A percentile compares a stretch with the other conserved stretches of the same genome.
Evolutionary conservation across 1,284 basidiomycete genomes (phyloP).

Genomic region (Somion occarium): DNA sequence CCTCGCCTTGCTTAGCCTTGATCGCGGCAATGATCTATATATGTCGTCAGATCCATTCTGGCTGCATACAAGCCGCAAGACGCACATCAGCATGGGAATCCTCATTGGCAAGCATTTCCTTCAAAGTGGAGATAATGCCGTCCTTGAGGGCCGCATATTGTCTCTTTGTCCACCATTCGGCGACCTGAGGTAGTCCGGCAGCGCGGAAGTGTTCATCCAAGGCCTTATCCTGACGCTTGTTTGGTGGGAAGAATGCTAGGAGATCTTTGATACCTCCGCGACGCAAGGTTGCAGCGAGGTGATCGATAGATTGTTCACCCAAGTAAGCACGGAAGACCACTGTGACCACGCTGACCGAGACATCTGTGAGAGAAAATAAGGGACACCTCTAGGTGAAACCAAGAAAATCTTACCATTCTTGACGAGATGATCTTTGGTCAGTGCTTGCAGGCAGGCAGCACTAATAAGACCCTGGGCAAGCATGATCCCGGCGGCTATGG

Average conservation of each 20-base stretch:
- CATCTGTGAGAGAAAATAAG: conserved; percentile 50
- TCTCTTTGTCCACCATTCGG: conserved; percentile 90
- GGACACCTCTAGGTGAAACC: no score
- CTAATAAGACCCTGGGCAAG: conserved; percentile 79
- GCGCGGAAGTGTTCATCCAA: conserved; percentile 86
- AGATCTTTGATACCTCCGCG: conserved; percentile 85
- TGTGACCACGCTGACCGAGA: conserved; percentile 75
- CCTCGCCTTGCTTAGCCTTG: conserved; percentile 63
- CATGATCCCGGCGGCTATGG: conserved; percentile 76
- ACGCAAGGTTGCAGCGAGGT: conserved; percentile 74
- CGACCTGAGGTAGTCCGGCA: conserved; percentile 71
- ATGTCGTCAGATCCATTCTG: conserved; percentile 11
- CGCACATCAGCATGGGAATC: conserved; percentile 62
- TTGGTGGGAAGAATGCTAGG: conserved; percentile 80
- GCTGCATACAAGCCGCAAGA: conserved; percentile 12
- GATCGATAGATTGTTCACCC: conserved; percentile 79
- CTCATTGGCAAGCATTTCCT: conserved; percentile 43
- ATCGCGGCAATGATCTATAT: conserved; percentile 71
- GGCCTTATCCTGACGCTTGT: conserved; percentile 68
- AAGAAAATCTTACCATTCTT: conserved; percentile 69
- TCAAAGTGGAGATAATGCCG: conserved; percentile 26
- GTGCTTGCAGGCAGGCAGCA: conserved; percentile 71
- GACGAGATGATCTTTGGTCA: conserved; percentile 91
- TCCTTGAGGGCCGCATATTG: conserved; percentile 63
- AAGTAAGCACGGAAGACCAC: conserved; percentile 81